phyloP scores from a whole-genome alignment of 139 green algal genomes.

The Chlorella sp. region DNA sequence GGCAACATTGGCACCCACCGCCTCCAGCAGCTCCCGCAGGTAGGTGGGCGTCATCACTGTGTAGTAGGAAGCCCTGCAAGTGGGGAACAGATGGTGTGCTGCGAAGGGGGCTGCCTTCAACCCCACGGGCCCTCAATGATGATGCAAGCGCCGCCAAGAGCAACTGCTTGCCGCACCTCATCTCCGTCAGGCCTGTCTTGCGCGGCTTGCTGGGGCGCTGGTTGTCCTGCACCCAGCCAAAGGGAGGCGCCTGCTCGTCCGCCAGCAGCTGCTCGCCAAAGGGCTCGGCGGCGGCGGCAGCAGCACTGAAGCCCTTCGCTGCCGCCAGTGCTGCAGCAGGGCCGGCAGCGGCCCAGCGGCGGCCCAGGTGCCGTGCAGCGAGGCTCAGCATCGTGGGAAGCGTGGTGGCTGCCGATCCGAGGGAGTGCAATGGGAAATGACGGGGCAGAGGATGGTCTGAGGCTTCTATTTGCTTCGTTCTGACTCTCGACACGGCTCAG shows the following conservation, averaged over 20 bases:
- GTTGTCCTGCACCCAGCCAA: neutral
- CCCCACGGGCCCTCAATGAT: no score
- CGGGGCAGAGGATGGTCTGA: no score
- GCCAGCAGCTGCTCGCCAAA: no score
- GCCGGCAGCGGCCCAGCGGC: neutral
- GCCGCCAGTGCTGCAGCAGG: neutral
- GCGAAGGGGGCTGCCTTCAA: no score
- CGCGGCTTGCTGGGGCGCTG: neutral
- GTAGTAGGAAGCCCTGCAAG: constrained; percentile 15
- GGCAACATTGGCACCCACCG: neutral
- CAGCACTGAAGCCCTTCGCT: neutral
- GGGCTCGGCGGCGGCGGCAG: neutral
- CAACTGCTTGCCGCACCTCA: neutral
- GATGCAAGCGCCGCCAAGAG: no score
- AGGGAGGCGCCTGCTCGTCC: neutral
- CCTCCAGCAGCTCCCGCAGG: constrained; percentile 18
- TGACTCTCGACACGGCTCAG: no score
- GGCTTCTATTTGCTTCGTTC: no score
- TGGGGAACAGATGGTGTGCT: neutral
- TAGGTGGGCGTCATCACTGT: constrained; percentile 16
- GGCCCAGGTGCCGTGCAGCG: neutral
- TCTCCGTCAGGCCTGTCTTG: constrained; percentile 2
- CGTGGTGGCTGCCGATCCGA: neutral
- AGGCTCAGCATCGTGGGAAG: neutral
- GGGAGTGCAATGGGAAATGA: no score